Evolutionary conservation across 176 grass and related monocot species (phyloP), one percentile per base, ranked within the genome.

Genomic region (Luzula sylvatica): DNA sequence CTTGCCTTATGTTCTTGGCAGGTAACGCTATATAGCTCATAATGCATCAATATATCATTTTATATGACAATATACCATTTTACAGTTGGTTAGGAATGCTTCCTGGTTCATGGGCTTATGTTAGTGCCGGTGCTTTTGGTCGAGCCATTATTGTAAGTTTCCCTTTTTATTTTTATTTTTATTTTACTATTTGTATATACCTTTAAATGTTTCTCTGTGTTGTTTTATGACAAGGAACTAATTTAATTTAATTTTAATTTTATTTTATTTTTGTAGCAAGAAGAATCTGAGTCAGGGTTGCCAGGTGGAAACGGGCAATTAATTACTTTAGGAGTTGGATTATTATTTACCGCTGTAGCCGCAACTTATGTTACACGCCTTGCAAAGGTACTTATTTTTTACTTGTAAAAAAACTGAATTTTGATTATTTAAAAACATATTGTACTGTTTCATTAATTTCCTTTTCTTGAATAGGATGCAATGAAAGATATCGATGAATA

Each of bases 71-170:
- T n/a, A n/a, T n/a, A n/a, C n/a, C 53, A 25, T 16, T 56, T 47
- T n/a, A n/a, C 58, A 98, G 92, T 86, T 98, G 92, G 92, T 80
- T 98, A 75, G 92, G 92, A 38, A 98, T 98, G 92, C 92, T 98
- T 77, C 92, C 92, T 48, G 92, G 92, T 58, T 68, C 92, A 42
- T 98, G 92, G 92, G 92, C 92, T 50, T 98, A 98, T 80, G 92
- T 98, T 44, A 98, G 92, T 39, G 92, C 92, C 72, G 92, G 85
- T 74, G 92, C 92, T 77, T 98, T 98, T 43, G 92, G 92, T 20
- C 64, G 92, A 77, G 92, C 85, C 55, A 77, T 98, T 70, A 98
- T 98, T 69, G 92, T 98, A 69, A 87, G 92, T 72, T 83, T 26
- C 20, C 66, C 23, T 25, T 61, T 61, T 7, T 19, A 25, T 26